phyloP scores from a whole-genome alignment of 1,284 basidiomycete species.

The Puccinia hordei region DNA sequence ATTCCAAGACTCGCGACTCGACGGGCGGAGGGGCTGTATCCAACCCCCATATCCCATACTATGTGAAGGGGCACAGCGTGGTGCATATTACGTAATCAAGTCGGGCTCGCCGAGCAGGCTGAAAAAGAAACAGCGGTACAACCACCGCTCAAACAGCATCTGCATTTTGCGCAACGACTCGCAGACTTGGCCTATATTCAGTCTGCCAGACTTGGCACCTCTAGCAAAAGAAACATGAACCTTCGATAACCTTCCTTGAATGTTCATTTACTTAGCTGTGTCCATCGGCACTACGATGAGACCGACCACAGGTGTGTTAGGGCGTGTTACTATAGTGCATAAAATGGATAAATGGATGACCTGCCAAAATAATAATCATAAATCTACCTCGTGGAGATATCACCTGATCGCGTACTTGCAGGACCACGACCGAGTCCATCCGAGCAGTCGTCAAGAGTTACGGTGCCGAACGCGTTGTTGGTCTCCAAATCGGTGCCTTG shows the following conservation, averaged over 20 bases:
- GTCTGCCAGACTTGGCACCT: neutral
- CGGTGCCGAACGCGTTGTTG: neutral
- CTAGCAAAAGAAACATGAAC: neutral
- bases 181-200: neutral
- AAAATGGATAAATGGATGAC: neutral
- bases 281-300: slow-evolving; percentile 8
- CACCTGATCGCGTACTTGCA: slow-evolving; percentile 8
- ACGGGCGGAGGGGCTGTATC: slow-evolving; percentile 18
- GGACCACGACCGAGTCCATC: slow-evolving; percentile 19
- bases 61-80: neutral
- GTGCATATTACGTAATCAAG: slow-evolving; percentile 4
- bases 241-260: too few relatives aligned
- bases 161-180: neutral
- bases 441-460: slow-evolving; percentile 15
- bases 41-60: neutral
- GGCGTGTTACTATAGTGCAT: neutral
- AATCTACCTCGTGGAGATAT: neutral
- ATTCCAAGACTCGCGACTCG: slow-evolving; percentile 7
- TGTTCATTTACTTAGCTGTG: neutral
- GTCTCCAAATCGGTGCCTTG: neutral
- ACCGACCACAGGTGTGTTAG: neutral
- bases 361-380: neutral
- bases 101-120: neutral
- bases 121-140: neutral
- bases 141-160: neutral